These are phyloP conservation scores for Limtongia smithiae DNA, from an alignment of 805 yeast species.

Conservation along the genomic window DNA sequence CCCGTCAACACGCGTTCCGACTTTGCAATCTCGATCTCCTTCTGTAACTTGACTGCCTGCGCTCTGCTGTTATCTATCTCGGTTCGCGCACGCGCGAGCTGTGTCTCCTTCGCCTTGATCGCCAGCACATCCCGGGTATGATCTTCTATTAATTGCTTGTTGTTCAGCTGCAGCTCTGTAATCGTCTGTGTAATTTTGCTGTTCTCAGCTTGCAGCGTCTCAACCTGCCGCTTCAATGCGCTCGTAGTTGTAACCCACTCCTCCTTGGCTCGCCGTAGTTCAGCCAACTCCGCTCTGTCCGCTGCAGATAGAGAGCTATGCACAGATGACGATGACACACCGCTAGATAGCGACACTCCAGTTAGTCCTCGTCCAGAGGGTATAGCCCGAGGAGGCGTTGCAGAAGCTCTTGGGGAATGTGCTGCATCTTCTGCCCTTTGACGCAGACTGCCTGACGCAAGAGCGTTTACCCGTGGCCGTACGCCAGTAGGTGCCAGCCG, in stretches of 20 bases:
- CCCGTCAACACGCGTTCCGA: constrained; percentile 6
- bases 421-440: not conserved
- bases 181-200: constrained; percentile 39
- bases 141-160: constrained; percentile 45
- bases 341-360: constrained; percentile 21
- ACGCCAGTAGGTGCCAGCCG: not conserved
- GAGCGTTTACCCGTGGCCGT: not conserved
- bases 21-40: constrained; percentile 46
- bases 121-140: constrained; percentile 50
- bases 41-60: constrained; percentile 39
- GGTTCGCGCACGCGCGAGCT: constrained; percentile 54
- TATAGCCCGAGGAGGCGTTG: constrained; percentile 10
- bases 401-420: not conserved
- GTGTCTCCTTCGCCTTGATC: constrained; percentile 66
- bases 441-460: not conserved
- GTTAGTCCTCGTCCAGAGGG: constrained; percentile 27
- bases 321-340: constrained; percentile 2
- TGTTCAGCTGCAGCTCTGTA: constrained; percentile 35
- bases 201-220: constrained; percentile 36
- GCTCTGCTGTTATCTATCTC: constrained; percentile 59
- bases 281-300: constrained; percentile 48
- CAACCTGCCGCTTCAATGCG: constrained; percentile 34
- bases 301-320: constrained; percentile 20
- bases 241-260: constrained; percentile 44
- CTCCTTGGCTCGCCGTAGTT: constrained; percentile 52